A percentile compares a stretch with the other conserved stretches of the same genome.
Conservation (phyloP, 1,139 yeast species). For the Geotrichum histeridarum region DNA sequence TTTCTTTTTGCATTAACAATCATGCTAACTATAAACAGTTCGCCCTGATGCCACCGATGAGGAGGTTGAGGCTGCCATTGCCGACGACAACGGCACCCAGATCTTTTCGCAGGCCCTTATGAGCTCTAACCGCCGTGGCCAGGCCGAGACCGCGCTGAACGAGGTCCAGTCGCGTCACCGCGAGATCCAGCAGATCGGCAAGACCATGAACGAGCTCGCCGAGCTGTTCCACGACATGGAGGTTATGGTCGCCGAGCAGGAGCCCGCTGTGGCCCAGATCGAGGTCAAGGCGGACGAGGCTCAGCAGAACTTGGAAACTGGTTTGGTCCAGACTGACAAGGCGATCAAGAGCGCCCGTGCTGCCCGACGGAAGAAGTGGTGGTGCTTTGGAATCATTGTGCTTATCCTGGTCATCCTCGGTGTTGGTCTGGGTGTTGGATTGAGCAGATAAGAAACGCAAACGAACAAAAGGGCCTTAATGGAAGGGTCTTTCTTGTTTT, state of each 20-base stretch:
- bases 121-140: conserved; percentile 92
- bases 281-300: conserved; percentile 79
- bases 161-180: conserved; percentile 96
- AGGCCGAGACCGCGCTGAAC: conserved; percentile 89
- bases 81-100: conserved; percentile 78
- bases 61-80: conserved; percentile 65
- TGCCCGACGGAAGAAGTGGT: conserved; percentile 87
- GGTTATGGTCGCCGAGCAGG: conserved; percentile 93
- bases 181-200: conserved; percentile 90
- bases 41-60: conserved; percentile 89
- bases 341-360: conserved; percentile 86
- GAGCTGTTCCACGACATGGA: conserved; percentile 96
- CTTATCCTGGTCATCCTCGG: conserved; percentile 64
- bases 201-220: conserved; percentile 92
- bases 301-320: conserved; percentile 86
- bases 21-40: conserved; percentile 38
- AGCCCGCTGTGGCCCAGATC: conserved; percentile 76
- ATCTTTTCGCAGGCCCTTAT: conserved; percentile 90
- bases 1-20: background rate
- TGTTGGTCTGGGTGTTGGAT: conserved; percentile 47
- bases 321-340: conserved; percentile 88
- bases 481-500: background rate
- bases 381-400: conserved; percentile 70
- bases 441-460: conserved; percentile 29
- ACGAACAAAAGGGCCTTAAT: background rate